Percentiles rank a stretch among this genome's conserved stretches.
Conservation (phyloP, 208 protist species). For the Trypanosoma avium region DNA sequence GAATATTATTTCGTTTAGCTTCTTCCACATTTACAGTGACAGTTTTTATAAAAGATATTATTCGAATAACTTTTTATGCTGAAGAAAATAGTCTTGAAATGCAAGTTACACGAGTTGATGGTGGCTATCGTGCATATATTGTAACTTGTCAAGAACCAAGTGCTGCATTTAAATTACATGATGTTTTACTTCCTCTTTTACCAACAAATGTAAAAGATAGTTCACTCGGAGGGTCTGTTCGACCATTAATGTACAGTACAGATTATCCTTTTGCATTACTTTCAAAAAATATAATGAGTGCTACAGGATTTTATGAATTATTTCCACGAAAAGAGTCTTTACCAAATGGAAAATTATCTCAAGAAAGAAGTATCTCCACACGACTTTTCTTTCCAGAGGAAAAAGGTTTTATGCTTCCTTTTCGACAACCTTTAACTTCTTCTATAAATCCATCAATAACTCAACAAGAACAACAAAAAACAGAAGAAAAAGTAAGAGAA, state of each 20-base stretch:
- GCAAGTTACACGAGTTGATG: slow-evolving; percentile 21
- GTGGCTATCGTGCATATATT: slow-evolving; percentile 27
- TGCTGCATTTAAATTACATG: slow-evolving; percentile 19
- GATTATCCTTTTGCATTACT: slow-evolving; percentile 19
- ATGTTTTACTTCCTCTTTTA: slow-evolving; percentile 20
- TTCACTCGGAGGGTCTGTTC: background rate
- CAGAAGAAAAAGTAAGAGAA: background rate
- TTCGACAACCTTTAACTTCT: background rate
- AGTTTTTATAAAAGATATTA: slow-evolving; percentile 35
- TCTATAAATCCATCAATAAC: background rate
- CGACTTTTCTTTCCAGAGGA: background rate
- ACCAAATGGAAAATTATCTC: background rate
- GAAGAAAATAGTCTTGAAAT: slow-evolving; percentile 30
- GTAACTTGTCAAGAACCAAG: slow-evolving; percentile 2
- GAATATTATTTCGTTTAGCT: slow-evolving; percentile 44
- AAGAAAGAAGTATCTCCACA: background rate
- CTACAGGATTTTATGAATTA: slow-evolving; percentile 30
- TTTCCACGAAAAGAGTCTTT: background rate
- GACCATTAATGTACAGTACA: background rate
- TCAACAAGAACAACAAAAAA: background rate
- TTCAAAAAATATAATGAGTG: slow-evolving; percentile 12
- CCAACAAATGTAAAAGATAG: slow-evolving; percentile 7
- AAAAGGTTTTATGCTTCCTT: background rate
- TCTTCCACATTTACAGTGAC: slow-evolving; percentile 54
- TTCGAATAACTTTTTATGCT: slow-evolving; percentile 6